Evolutionary conservation across 345 rosid genomes (phyloP).

Genomic region (Alliaria petiolata): DNA sequence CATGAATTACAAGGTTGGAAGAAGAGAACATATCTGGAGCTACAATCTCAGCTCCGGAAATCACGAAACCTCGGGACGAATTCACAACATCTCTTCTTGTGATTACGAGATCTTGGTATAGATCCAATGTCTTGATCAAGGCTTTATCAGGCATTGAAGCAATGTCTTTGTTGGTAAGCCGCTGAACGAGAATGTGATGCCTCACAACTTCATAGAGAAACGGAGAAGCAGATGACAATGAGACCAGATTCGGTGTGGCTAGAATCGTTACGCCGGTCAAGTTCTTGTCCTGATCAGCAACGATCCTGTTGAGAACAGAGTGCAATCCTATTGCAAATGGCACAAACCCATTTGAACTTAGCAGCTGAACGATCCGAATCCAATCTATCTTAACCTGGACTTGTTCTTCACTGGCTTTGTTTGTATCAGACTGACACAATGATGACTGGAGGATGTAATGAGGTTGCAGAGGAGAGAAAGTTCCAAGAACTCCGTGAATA

Average conservation of each 20-base stretch:
- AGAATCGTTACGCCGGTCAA: constrained; percentile 56
- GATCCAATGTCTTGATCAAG: constrained; percentile 41
- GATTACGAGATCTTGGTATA: constrained; percentile 42
- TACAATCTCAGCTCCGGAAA: constrained; percentile 50
- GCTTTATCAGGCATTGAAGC: constrained; percentile 44
- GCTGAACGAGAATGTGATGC: constrained; percentile 47
- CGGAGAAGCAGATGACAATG: constrained; percentile 48
- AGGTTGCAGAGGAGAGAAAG: constrained; percentile 43
- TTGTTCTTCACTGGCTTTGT: constrained; percentile 23
- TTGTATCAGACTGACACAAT: constrained; percentile 24
- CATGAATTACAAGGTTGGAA: constrained; percentile 51
- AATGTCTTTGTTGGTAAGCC: constrained; percentile 41
- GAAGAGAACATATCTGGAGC: constrained; percentile 55
- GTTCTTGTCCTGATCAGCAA: constrained; percentile 34
- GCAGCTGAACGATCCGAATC: constrained; percentile 47
- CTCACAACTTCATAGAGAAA: constrained; percentile 54
- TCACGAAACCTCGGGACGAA: constrained; percentile 29
- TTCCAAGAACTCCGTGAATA: constrained; percentile 66
- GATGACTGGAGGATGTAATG: constrained; percentile 14
- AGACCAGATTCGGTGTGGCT: constrained; percentile 49
- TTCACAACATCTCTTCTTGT: constrained; percentile 10
- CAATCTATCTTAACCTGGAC: constrained; percentile 42
- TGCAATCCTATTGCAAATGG: constrained; percentile 72
- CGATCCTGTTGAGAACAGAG: constrained; percentile 58
- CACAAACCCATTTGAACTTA: constrained; percentile 66